These are phyloP conservation scores for Phaffia rhodozyma DNA, from an alignment of 1,284 basidiomycete species.

Conservation along the genomic window DNA sequence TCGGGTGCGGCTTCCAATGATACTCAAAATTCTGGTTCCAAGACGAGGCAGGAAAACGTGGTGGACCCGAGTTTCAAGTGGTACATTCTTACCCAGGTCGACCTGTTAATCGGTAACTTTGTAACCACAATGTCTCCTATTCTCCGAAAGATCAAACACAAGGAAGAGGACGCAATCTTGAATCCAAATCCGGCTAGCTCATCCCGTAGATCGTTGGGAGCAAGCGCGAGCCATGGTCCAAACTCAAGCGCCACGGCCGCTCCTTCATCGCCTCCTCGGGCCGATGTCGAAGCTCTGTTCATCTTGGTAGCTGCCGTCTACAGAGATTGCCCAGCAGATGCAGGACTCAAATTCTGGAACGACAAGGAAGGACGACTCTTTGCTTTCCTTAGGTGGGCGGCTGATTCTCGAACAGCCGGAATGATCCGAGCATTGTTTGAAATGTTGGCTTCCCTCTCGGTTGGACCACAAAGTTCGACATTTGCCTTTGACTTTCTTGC, in stretches of 20 bases:
- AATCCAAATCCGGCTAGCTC: conserved; percentile 35
- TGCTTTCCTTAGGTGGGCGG: conserved; percentile 74
- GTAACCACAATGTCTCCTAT: conserved; percentile 72
- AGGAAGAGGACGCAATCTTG: conserved; percentile 71
- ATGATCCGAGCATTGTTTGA: conserved; percentile 69
- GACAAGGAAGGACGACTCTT: conserved; percentile 31
- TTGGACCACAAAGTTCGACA: conserved; percentile 68
- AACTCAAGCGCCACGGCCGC: conserved; percentile 40
- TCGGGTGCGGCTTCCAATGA: background rate
- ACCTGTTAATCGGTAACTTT: conserved; percentile 56
- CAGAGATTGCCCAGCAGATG: conserved; percentile 46
- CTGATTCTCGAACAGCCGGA: conserved; percentile 55
- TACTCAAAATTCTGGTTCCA: conserved; percentile 12
- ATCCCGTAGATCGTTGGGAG: conserved; percentile 21
- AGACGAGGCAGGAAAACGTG: conserved; percentile 40
- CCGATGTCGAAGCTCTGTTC: conserved; percentile 74
- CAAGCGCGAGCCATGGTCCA: conserved; percentile 46
- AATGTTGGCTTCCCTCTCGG: conserved; percentile 68
- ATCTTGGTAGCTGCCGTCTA: conserved; percentile 72
- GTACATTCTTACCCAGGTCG: conserved; percentile 53
- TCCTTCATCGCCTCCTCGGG: conserved; percentile 45
- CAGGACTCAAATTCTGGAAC: conserved; percentile 77
- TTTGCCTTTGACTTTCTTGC: conserved; percentile 68
- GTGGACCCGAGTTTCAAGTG: conserved; percentile 56
- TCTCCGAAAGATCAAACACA: conserved; percentile 78